Evolutionary conservation across 2,329 filamentous ascomycete genomes (phyloP).

Genomic region (Paecilomyces niveus): DNA sequence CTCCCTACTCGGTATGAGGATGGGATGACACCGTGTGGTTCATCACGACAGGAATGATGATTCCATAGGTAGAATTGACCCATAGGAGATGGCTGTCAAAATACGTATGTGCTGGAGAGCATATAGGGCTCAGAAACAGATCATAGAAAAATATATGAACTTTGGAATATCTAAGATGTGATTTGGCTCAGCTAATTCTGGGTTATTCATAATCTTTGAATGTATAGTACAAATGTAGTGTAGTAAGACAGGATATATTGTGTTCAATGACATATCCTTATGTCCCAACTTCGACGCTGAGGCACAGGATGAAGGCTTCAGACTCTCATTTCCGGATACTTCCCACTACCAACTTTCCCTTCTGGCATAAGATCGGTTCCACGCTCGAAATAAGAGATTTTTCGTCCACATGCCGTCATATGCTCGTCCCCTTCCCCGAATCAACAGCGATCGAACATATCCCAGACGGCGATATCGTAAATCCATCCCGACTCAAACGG

Average conservation of each 20-base stretch:
- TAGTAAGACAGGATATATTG: not conserved
- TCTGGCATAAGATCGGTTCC: not conserved
- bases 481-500: constrained; percentile 2
- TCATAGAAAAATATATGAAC: not conserved
- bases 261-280: not conserved
- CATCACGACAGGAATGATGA: no score
- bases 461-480: not conserved
- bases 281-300: not conserved
- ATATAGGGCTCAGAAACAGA: not conserved
- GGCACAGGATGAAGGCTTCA: not conserved
- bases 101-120: not conserved
- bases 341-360: not conserved
- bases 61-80: no score
- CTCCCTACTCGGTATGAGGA: not conserved
- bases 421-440: not conserved
- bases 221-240: not conserved
- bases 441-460: not conserved
- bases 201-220: not conserved
- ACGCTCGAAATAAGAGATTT: not conserved
- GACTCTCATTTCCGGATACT: not conserved
- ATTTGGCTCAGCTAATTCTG: not conserved
- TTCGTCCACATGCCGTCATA: not conserved
- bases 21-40: no score
- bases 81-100: not conserved
- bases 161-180: no score